A percentile compares a stretch with the other conserved stretches of the same genome.
Evolutionary conservation across 768 basidiomycete species (phyloP).

Genomic region (Suillus cothurnatus): DNA sequence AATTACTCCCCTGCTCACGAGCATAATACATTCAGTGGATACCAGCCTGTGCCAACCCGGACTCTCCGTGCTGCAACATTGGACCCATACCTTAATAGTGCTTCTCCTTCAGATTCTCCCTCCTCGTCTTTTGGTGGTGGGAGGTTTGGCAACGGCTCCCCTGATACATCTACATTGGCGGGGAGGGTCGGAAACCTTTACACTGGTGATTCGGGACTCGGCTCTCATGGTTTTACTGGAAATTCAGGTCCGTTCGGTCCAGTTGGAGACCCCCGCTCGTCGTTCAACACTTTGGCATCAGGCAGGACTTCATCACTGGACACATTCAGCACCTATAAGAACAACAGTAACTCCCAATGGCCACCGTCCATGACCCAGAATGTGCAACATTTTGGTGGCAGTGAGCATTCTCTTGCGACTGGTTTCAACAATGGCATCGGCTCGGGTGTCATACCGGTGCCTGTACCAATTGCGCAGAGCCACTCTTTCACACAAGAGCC

Average conservation of each 20-base stretch:
- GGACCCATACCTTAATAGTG: slow-evolving; percentile 53
- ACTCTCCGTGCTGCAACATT: slow-evolving; percentile 63
- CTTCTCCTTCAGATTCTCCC: slow-evolving; percentile 69
- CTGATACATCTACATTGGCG: slow-evolving; percentile 63
- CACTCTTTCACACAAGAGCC: slow-evolving; percentile 31
- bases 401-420: slow-evolving; percentile 27
- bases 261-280: slow-evolving; percentile 39
- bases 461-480: slow-evolving; percentile 22
- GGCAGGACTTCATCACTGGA: slow-evolving; percentile 40
- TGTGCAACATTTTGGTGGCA: slow-evolving; percentile 21
- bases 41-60: slow-evolving; percentile 68
- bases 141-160: slow-evolving; percentile 66
- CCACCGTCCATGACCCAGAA: slow-evolving; percentile 29
- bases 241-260: slow-evolving; percentile 41
- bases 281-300: slow-evolving; percentile 34
- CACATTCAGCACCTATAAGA: slow-evolving; percentile 38
- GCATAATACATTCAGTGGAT: slow-evolving; percentile 45
- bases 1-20: slow-evolving; percentile 44
- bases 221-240: slow-evolving; percentile 31
- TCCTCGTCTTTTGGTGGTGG: slow-evolving; percentile 70
- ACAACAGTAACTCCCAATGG: slow-evolving; percentile 39
- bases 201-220: slow-evolving; percentile 38
- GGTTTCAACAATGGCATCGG: slow-evolving; percentile 25
- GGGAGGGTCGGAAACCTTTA: slow-evolving; percentile 45
- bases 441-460: slow-evolving; percentile 20